Evolutionary conservation across 192 early-diverging fungal species (phyloP).

Genomic region (Mortierella antarctica): DNA sequence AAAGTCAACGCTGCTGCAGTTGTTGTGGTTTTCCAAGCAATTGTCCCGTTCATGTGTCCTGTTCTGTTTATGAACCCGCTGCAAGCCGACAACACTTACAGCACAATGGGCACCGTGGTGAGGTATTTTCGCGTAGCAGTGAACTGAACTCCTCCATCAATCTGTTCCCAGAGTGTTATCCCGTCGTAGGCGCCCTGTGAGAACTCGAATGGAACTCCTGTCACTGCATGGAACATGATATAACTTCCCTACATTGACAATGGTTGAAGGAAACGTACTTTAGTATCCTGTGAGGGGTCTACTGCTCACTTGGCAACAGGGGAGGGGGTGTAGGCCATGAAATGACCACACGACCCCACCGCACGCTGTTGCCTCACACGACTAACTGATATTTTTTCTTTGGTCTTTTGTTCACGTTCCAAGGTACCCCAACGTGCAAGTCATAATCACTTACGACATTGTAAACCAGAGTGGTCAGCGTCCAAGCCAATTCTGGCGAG

Average conservation of each 20-base stretch:
- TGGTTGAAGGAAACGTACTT: neutral
- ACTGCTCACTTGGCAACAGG: neutral
- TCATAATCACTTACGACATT: constrained; percentile 74
- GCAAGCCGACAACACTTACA: constrained; percentile 72
- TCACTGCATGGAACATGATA: constrained; percentile 97
- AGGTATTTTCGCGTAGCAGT: constrained; percentile 98
- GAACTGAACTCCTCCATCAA: constrained; percentile 96
- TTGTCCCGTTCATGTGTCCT: neutral
- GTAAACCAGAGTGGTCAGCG: constrained; percentile 92
- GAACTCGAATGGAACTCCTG: constrained; percentile 93
- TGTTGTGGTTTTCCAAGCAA: neutral
- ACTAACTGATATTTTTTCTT: neutral
- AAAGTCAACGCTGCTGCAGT: too few relatives aligned
- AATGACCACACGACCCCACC: constrained; percentile 1
- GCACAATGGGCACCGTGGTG: constrained; percentile 89
- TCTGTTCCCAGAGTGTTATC: constrained; percentile 98
- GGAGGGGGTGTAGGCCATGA: neutral
- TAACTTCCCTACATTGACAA: constrained; percentile 76
- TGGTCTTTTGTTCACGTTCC: neutral
- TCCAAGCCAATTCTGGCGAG: constrained; percentile 95
- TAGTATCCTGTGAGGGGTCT: neutral
- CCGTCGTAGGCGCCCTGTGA: constrained; percentile 94
- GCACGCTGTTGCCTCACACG: constrained; percentile 1
- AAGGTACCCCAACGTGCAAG: neutral
- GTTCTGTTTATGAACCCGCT: neutral